Base-by-base conservation (phyloP, 1,139 yeast species). In the Zygosaccharomyces pseudobailii region DNA sequence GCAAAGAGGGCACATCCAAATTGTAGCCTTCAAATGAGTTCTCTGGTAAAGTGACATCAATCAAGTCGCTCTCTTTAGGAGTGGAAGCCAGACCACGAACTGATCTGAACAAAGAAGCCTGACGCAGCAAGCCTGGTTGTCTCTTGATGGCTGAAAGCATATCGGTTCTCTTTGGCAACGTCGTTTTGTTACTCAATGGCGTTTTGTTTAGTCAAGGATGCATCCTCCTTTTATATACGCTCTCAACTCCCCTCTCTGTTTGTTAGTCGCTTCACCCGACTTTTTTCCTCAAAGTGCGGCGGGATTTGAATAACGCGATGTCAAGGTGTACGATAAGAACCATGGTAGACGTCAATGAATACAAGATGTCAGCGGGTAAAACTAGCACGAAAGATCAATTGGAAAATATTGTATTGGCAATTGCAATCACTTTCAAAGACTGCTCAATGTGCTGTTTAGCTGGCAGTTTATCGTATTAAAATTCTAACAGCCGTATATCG, bases 1-100 rank as follows among this genome's bases (percentile, higher is more conserved):
- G 72, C 61, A 85, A 74, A 44, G 77, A 75, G 46, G 97, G 96
- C 13, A 77, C 79, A 23, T 86, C 95, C 58, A 94, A 70, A 71
- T 85, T 75, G 76, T 89, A 94, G 46, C 89, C 86, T 70, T 87
- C 95, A 67, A 88, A 90, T 6, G 96, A 82, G 42, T 78, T 70
- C 45, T 82, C 87, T 51, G 96, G 94, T 56, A 92, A 79, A 31
- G 75, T 74, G 56, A 84, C 75, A 35, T 62, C 58, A 13, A 66
- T 60, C 31, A 64, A 50, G 38, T 57, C 66, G 22, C 57, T 52
- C 32, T 54, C 59, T 17, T 56, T 45, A 5, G 58, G 49, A 43
- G 60, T 60, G 44, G 56, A 46, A 10, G 58, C 55, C 45, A 50
- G 39, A 34, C 49, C 48, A 39, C 51, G 49, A 34, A 48, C 46